Evolutionary conservation across 2,329 filamentous ascomycete species (phyloP).

Genomic region (Didymellaceae sp.): DNA sequence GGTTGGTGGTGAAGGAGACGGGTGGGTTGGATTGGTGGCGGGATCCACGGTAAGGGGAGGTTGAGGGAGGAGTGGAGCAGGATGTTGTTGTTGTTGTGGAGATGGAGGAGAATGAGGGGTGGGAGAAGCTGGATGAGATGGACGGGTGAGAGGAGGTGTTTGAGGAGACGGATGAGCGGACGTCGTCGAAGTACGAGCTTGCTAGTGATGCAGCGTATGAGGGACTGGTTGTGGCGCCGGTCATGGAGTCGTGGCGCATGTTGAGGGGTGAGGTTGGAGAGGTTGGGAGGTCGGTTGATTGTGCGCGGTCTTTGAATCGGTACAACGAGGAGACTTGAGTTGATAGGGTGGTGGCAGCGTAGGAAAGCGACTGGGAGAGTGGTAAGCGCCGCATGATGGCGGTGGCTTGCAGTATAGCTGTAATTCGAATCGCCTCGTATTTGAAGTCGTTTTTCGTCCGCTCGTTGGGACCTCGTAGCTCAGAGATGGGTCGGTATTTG

Average conservation of each 20-base stretch:
- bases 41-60: conserved; percentile 6
- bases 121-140: conserved; percentile 5
- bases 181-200: conserved; percentile 13
- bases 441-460: conserved; percentile 32
- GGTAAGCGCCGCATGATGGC: conserved; percentile 37
- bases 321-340: conserved; percentile 5
- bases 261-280: conserved; percentile 13
- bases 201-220: background rate
- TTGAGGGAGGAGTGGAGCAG: background rate
- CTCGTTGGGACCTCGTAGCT: conserved; percentile 13
- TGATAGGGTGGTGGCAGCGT: conserved; percentile 9
- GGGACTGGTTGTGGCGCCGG: conserved; percentile 16
- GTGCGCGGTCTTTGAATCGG: conserved; percentile 14
- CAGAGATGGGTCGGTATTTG: conserved; percentile 23
- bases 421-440: conserved; percentile 47
- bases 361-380: conserved; percentile 36
- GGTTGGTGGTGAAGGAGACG: background rate
- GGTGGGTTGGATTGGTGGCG: conserved; percentile 3
- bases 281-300: background rate
- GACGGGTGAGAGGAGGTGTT: conserved; percentile 5
- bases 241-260: conserved; percentile 25
- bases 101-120: conserved; percentile 1
- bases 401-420: conserved; percentile 40
- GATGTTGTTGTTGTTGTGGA: conserved; percentile 18
- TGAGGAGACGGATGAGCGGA: conserved; percentile 16